Base-by-base conservation (phyloP, 495 filamentous ascomycete species). In the Mytilinidion resinicola region DNA sequence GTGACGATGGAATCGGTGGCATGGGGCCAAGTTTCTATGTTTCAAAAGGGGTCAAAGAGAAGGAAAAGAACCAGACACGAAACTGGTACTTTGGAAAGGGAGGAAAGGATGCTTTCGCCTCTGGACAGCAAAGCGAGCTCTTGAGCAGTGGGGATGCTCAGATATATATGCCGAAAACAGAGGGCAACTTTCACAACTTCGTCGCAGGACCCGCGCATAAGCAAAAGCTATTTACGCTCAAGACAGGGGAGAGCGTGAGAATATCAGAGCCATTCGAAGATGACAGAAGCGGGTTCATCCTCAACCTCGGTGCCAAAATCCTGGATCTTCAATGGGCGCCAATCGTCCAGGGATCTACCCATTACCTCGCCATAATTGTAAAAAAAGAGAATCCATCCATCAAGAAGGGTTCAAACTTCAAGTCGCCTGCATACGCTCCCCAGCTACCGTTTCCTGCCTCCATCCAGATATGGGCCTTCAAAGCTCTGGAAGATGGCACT, bases 401-500 rank as follows among this genome's bases (percentile, higher is more conserved):
- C 39, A 55, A 59, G 35, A 60, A 59, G 20, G 33, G 60, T 15
- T 56, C 68, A 42, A 67, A 69, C 25, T 67, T 70, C 53, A 58
- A 66, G 37, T 65, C 71, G 20, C 72, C 78, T 36, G 70, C 81
- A 12, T 84, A 82, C 64, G 65, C 72, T 12, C 71, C 79, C 3
- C 72, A 73, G 5, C 57, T 69, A 11, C 69, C 75, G 48, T 77
- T 73, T 57, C 78, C 80, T 35, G 73, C 73, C 38, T 73, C 75
- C 19, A 66, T 86, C 41, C 83, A 85, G 52, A 75, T 86, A 0
- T 87, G 84, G 84, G 68, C 76, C 4, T 82, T 87, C 67, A 67
- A 69, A 56, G 67, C 73, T 5, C 68, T 8, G 60, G 70, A 54
- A 57, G 47, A 56, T 41, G 39, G 49, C n/a, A 51, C 56, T 42